phyloP scores from a whole-genome alignment of 2,329 filamentous ascomycete genomes.

The Aspergillus latus region DNA sequence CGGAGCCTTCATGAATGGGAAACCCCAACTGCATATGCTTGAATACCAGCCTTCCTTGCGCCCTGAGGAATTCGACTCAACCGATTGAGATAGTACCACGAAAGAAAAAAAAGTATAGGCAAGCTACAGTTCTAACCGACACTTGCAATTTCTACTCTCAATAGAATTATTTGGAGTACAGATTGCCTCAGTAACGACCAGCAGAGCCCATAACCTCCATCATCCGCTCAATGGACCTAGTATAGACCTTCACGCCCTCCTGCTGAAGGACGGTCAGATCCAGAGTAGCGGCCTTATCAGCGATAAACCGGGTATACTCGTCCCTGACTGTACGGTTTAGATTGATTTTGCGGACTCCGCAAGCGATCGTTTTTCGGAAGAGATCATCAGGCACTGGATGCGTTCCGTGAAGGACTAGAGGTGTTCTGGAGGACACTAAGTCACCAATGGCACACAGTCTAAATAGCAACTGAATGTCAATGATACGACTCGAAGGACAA shows the following conservation, averaged over 20 bases:
- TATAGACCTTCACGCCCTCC: conserved; percentile 18
- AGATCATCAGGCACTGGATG: conserved; percentile 24
- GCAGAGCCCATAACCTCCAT: conserved; percentile 17
- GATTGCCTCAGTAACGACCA: not conserved
- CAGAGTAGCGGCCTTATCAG: conserved; percentile 12
- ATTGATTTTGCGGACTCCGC: conserved; percentile 27
- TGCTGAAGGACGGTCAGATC: conserved; percentile 16
- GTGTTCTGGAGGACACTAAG: conserved; percentile 7
- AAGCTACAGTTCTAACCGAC: no score
- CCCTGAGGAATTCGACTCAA: no score
- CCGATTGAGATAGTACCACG: no score
- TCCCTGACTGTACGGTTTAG: conserved; percentile 27
- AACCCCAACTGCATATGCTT: no score
- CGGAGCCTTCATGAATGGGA: no score
- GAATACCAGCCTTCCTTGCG: no score
- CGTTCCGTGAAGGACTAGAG: conserved; percentile 25
- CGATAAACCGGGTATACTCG: conserved; percentile 24
- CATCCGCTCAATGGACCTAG: conserved; percentile 15
- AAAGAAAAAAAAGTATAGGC: no score
- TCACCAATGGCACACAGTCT: conserved; percentile 15
- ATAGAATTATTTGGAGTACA: not conserved
- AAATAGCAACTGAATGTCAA: not conserved
- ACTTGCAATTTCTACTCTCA: no score
- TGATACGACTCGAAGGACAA: not conserved
- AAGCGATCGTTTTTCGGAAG: conserved; percentile 16